Base-by-base conservation (phyloP, 345 rosid species). In the Brassica napus region DNA sequence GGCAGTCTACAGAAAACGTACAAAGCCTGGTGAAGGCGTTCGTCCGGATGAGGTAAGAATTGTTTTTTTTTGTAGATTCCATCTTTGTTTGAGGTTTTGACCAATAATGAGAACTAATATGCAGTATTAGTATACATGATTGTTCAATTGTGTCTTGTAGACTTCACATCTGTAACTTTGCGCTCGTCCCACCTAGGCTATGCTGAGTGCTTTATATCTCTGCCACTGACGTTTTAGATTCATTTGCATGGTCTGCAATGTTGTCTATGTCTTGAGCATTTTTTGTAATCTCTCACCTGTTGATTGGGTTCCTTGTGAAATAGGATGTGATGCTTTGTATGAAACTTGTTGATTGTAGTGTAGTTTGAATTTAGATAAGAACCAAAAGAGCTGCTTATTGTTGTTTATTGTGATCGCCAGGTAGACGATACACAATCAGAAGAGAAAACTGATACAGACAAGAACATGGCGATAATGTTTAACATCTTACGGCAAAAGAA, bases 401-500 rank as follows among this genome's bases (percentile, higher is more conserved):
- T 55, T 9, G 2, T 39, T 23, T 42, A n/a, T 70, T 0, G 12
- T 39, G 58, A 64, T 64, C 15, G 67, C 31, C 82, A 92, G 98
- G 84, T 94, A 65, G 88, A 86, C 73, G 87, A 86, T 69, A 30
- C 79, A 61, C 88, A 81, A 15, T 74, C 76, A 64, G 93, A 86
- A 57, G 89, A 91, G 85, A 89, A 88, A 82, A 91, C 91, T 18
- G 98, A 95, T 67, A 95, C 99, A 4, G 96, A 91, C 81, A 86
- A 84, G 78, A 93, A 91, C 30, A 89, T 95, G 97, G 77, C 83
- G 10, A 76, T 76, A 3, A 95, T 95, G 93, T 95, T 93, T 75
- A 85, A 70, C 44, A 86, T 95, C 75, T 84, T 95, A 69, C 79
- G 84, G 84, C 83, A 72, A 78, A 83, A 83, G 78, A 91, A 82